phyloP scores from a whole-genome alignment of 352 stramenopile species.

The Phytophthora hibernalis region DNA sequence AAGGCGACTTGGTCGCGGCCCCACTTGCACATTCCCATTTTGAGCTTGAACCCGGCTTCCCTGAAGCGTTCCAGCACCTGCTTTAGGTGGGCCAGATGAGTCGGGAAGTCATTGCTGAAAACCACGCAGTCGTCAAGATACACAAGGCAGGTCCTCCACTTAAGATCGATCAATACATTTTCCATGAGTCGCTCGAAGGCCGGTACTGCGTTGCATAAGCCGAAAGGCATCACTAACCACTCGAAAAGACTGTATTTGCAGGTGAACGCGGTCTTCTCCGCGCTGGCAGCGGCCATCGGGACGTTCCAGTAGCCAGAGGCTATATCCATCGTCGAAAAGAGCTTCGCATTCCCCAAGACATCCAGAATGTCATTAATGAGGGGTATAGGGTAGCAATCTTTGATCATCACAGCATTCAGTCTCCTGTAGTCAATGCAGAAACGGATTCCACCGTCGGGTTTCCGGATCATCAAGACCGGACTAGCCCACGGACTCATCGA shows the following conservation, averaged over 20 bases:
- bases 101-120: neutral
- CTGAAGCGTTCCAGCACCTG: conserved; percentile 1
- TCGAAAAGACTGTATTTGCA: neutral
- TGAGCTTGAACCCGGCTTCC: conserved; percentile 3
- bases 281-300: neutral
- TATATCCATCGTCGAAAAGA: conserved; percentile 14
- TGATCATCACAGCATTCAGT: conserved; percentile 14
- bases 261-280: neutral
- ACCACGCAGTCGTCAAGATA: neutral
- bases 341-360: neutral
- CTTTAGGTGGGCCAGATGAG: neutral
- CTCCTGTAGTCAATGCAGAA: conserved; percentile 22
- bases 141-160: neutral
- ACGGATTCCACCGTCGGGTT: neutral
- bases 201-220: conserved; percentile 1
- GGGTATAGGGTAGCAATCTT: conserved; percentile 16
- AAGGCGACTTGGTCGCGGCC: neutral
- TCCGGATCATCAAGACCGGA: conserved; percentile 15
- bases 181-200: neutral
- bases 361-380: conserved; percentile 26
- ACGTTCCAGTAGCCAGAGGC: neutral
- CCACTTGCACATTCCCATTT: conserved; percentile 1
- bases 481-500: conserved; percentile 12
- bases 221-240: conserved; percentile 16
- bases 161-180: neutral